These are phyloP conservation scores for Dichotomopilus funicola DNA, from an alignment of 2,329 filamentous ascomycete species.

Conservation along the genomic window DNA sequence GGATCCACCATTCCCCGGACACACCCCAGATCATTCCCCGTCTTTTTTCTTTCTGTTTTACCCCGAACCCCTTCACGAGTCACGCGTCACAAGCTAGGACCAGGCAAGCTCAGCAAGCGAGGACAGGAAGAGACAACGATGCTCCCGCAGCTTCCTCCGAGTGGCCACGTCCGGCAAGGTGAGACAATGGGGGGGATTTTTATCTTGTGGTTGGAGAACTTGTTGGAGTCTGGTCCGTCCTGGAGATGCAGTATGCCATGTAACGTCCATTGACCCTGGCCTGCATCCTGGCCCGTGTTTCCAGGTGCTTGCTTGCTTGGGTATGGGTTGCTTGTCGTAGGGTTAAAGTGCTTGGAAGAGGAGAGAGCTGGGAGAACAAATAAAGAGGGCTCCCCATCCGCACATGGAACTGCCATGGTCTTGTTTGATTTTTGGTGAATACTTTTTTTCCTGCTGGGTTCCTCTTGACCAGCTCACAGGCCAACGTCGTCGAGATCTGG, in stretches of 20 bases:
- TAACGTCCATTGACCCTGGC: slow-evolving; percentile 1
- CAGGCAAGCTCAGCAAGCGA: too few relatives aligned
- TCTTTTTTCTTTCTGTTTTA: too few relatives aligned
- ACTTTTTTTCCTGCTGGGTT: background rate
- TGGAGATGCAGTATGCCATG: slow-evolving; percentile 5
- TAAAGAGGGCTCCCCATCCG: background rate
- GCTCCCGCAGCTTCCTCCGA: too few relatives aligned
- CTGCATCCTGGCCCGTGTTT: background rate
- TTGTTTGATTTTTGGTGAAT: background rate
- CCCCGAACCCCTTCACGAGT: too few relatives aligned
- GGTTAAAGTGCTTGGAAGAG: background rate
- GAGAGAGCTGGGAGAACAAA: background rate
- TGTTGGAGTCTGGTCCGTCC: background rate
- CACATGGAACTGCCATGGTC: background rate
- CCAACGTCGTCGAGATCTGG: background rate
- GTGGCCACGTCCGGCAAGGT: too few relatives aligned
- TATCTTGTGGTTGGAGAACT: too few relatives aligned
- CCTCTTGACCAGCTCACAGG: slow-evolving; percentile 3
- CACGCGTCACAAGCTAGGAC: background rate
- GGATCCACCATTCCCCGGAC: slow-evolving; percentile 1
- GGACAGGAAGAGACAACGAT: too few relatives aligned
- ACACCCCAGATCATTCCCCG: background rate
- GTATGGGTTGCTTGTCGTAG: too few relatives aligned
- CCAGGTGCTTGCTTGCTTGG: too few relatives aligned
- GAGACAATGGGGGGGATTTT: too few relatives aligned